Conservation (phyloP, 371 early-diverging fungal genomes). For the Umbelopsis sp. region DNA sequence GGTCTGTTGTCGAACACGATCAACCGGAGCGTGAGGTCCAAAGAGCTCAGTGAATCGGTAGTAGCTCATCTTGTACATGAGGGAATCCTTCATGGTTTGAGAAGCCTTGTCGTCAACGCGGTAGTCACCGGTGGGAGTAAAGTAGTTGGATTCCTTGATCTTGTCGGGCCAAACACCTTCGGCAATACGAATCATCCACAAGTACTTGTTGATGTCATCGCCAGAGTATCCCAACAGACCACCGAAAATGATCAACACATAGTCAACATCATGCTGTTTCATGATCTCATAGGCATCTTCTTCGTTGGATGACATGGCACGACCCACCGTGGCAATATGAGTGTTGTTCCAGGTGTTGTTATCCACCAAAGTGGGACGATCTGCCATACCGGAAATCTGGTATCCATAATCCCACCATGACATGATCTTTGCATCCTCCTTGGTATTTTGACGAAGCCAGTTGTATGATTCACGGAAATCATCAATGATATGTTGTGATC, state of each 20-base stretch:
- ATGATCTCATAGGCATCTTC: constrained; percentile 90
- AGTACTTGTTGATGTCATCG: constrained; percentile 99
- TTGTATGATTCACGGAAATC: constrained; percentile 99
- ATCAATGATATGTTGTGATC: constrained; percentile 94
- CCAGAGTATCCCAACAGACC: constrained; percentile 96
- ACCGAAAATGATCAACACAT: constrained; percentile 96
- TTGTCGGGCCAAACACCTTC: constrained; percentile 95
- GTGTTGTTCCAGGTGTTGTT: constrained; percentile 99
- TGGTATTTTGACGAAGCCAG: constrained; percentile 97
- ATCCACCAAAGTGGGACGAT: constrained; percentile 96
- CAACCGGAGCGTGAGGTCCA: constrained; percentile 75
- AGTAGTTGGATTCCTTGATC: constrained; percentile 87
- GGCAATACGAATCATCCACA: constrained; percentile 99
- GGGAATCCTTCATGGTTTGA: constrained; percentile 83
- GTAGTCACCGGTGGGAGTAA: constrained; percentile 90
- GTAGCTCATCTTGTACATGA: constrained; percentile 98
- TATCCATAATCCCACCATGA: constrained; percentile 99
- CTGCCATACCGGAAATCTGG: constrained; percentile 99
- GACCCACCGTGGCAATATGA: constrained; percentile 98
- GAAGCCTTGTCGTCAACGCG: constrained; percentile 91
- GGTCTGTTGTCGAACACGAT: constrained; percentile 86
- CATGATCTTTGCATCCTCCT: constrained; percentile 91
- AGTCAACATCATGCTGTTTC: constrained; percentile 92
- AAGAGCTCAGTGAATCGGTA: constrained; percentile 91
- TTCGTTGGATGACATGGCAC: constrained; percentile 91